Conservation (phyloP, 345 rosid genomes). For the Angophora floribunda region DNA sequence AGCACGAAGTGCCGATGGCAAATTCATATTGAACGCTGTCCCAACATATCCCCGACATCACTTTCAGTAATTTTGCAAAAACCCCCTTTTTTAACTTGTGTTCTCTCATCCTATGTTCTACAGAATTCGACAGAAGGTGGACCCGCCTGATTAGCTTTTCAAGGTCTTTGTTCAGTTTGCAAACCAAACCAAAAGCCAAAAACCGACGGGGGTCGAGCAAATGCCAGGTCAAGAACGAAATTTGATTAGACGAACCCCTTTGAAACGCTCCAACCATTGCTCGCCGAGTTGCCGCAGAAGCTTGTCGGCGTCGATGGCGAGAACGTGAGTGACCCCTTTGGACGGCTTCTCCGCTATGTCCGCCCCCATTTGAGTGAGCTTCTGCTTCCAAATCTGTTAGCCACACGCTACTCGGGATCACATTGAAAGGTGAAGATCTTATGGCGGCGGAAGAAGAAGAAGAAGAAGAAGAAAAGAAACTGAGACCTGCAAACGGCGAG, state of each 20-base stretch:
- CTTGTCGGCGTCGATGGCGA: slow-evolving; percentile 37
- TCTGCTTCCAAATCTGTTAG: slow-evolving; percentile 80
- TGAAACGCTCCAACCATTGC: slow-evolving; percentile 30
- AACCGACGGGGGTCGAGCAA: neutral
- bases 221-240: neutral
- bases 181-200: neutral
- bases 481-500: slow-evolving; percentile 75
- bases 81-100: neutral
- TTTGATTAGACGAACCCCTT: slow-evolving; percentile 33
- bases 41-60: neutral
- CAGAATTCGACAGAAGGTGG: neutral
- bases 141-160: neutral
- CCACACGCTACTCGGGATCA: neutral
- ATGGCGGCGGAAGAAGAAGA: neutral
- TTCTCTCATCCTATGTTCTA: neutral
- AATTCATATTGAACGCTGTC: neutral
- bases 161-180: neutral
- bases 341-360: slow-evolving; percentile 36
- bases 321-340: slow-evolving; percentile 50
- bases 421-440: neutral
- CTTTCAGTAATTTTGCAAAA: neutral
- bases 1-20: neutral
- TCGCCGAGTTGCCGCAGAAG: slow-evolving; percentile 29
- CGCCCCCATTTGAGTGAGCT: slow-evolving; percentile 83
- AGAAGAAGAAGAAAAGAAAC: neutral